These are phyloP conservation scores for Clonostachys byssicola DNA, from an alignment of 2,329 filamentous ascomycete species.

Conservation along the genomic window DNA sequence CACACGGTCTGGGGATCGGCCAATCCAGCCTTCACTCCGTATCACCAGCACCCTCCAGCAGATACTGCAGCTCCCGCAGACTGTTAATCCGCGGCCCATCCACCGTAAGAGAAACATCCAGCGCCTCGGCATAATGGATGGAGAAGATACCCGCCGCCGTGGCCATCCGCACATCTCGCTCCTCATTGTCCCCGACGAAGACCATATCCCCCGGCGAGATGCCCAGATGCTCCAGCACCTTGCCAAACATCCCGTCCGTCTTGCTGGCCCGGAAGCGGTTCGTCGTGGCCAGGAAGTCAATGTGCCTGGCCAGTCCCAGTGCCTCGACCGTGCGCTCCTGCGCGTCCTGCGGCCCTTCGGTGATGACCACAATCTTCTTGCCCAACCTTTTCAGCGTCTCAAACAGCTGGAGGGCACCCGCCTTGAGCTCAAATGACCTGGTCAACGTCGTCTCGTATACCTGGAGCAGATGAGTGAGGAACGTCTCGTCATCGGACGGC, in stretches of 20 bases:
- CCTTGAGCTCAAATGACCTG: constrained; percentile 23
- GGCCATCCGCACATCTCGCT: constrained; percentile 20
- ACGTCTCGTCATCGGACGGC: constrained; percentile 4
- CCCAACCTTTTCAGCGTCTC: constrained; percentile 19
- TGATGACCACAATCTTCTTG: constrained; percentile 36
- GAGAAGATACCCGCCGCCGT: constrained; percentile 15
- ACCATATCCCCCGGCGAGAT: constrained; percentile 16
- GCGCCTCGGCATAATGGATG: constrained; percentile 16
- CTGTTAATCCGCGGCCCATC: constrained; percentile 8
- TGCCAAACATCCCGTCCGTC: constrained; percentile 15
- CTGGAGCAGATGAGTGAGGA: constrained; percentile 11
- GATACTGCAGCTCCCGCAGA: constrained; percentile 6
- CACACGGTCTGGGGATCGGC: too few species aligned
- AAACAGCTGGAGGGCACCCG: constrained; percentile 27
- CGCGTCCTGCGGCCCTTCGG: constrained; percentile 40
- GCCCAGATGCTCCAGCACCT: constrained; percentile 15
- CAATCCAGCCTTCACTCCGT: too few species aligned
- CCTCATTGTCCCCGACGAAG: constrained; percentile 19
- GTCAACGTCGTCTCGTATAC: constrained; percentile 22
- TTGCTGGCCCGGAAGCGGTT: constrained; percentile 20
- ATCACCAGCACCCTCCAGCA: constrained; percentile 1
- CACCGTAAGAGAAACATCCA: constrained; percentile 4
- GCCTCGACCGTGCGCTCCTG: constrained; percentile 34
- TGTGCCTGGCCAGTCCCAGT: constrained; percentile 12
- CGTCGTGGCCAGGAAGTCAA: constrained; percentile 23